Evolutionary conservation across 225 moss, liverwort and hornwort species (phyloP).

Genomic region (Physcomitrium patens): DNA sequence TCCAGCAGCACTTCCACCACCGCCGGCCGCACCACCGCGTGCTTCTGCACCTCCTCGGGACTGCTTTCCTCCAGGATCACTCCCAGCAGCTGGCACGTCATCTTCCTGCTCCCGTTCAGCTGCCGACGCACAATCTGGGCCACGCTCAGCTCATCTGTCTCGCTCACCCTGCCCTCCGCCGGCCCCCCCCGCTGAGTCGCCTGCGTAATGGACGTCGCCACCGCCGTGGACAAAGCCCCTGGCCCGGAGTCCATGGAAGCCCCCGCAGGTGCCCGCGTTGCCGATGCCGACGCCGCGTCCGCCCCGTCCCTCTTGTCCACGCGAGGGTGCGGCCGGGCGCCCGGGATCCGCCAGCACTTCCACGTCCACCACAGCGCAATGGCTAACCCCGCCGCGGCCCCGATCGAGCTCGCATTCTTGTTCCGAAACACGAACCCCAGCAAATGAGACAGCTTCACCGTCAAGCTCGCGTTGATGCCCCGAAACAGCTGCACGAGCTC

Average conservation of each 20-base stretch:
- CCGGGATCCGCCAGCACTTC: slow-evolving; percentile 70
- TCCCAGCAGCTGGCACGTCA: slow-evolving; percentile 79
- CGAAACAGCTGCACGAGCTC: slow-evolving; percentile 88
- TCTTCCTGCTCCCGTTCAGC: slow-evolving; percentile 86
- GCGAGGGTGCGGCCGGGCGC: slow-evolving; percentile 53
- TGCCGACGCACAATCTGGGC: slow-evolving; percentile 76
- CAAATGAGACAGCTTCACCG: slow-evolving; percentile 85
- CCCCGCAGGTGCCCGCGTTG: slow-evolving; percentile 41
- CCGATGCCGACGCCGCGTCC: slow-evolving; percentile 36
- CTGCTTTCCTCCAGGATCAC: slow-evolving; percentile 71
- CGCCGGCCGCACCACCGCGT: slow-evolving; percentile 76
- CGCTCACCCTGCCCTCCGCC: slow-evolving; percentile 44
- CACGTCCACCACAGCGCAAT: slow-evolving; percentile 85
- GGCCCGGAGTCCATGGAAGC: slow-evolving; percentile 41
- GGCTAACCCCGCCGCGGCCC: slow-evolving; percentile 84
- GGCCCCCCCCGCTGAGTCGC: slow-evolving; percentile 65
- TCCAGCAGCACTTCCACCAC: slow-evolving; percentile 85
- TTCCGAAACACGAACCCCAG: slow-evolving; percentile 64
- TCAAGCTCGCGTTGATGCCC: slow-evolving; percentile 78
- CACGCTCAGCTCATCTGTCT: slow-evolving; percentile 69
- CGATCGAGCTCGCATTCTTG: slow-evolving; percentile 89
- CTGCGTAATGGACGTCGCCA: slow-evolving; percentile 78
- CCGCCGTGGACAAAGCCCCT: slow-evolving; percentile 64
- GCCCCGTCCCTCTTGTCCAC: slow-evolving; percentile 66
- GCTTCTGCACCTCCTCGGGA: slow-evolving; percentile 82